Evolutionary conservation across 1,284 basidiomycete genomes (phyloP), one percentile per base, ranked within the genome.

Genomic region (Grifola frondosa): DNA sequence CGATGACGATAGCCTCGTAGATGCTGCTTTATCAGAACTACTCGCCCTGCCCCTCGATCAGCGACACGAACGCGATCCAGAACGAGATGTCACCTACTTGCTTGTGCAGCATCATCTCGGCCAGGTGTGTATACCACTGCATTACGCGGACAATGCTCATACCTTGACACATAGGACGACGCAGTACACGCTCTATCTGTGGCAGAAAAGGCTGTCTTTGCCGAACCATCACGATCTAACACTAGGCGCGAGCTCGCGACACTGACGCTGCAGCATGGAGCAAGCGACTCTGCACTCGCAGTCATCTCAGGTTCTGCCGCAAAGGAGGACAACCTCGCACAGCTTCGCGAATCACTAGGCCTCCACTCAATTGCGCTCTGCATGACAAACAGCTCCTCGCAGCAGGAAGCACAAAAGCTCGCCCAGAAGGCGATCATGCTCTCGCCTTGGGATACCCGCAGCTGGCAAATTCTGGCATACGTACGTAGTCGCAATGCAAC

Each of bases 1-100:
- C 0, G 72, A 76, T 20, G 94, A 97, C 58, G 80, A 84, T 19
- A 80, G 78, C 38, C 75, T 97, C 15, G 75, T 95, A 12, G 91
- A 96, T 58, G 94, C 94, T 0, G 88, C 92, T 0, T 69, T 95
- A 8, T 82, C 88, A 0, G 94, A 97, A 60, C 80, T 96, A 15
- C 68, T 85, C 10, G 69, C 75, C 2, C 69, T 91, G 23, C 77
- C 88, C 1, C 58, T 80, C 16, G 80, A 88, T 41, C 71, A 78
- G 48, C 74, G 84, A 35, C 69, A 73, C 30, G 63, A 70, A 30
- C 71, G 88, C 37, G 90, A 92, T 62, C 83, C 82, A 4, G 65
- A 68, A 31, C 69, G 80, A 38, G 74, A 88, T 51, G 79, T 90
- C 16, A 71, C 80, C 26, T 78, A 84, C 57, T 69, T 93, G 42